These are phyloP conservation scores for Sungouiozyma ichnusensis DNA, from an alignment of 805 yeast genomes.

Conservation along the genomic window DNA sequence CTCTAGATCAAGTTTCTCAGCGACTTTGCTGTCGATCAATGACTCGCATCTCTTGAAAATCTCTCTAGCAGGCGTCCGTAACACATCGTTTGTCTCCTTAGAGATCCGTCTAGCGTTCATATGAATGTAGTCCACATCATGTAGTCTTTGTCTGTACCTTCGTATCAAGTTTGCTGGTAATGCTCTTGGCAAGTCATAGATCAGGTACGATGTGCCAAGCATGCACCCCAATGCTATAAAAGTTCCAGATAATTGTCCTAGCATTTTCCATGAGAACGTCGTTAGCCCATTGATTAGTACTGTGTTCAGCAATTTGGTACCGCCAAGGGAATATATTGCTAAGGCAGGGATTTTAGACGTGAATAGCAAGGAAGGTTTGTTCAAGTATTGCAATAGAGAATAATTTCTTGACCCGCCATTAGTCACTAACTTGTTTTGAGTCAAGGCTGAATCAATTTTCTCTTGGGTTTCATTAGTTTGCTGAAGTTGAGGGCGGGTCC, in stretches of 20 bases:
- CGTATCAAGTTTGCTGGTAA: slow-evolving; percentile 73
- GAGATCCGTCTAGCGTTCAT: slow-evolving; percentile 68
- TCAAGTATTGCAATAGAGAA: slow-evolving; percentile 21
- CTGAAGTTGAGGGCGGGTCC: slow-evolving; percentile 4
- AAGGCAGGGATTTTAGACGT: slow-evolving; percentile 28
- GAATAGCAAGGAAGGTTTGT: slow-evolving; percentile 26
- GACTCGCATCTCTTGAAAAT: slow-evolving; percentile 34
- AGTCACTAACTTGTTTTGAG: neutral
- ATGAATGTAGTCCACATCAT: slow-evolving; percentile 66
- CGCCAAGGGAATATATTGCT: slow-evolving; percentile 30
- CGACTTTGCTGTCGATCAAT: slow-evolving; percentile 19
- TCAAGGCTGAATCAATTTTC: neutral
- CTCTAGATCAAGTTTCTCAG: slow-evolving; percentile 19
- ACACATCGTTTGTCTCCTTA: slow-evolving; percentile 70
- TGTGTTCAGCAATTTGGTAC: slow-evolving; percentile 31
- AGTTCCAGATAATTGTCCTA: slow-evolving; percentile 46
- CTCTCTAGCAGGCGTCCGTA: slow-evolving; percentile 74
- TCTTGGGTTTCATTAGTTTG: slow-evolving; percentile 2
- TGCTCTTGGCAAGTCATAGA: slow-evolving; percentile 80
- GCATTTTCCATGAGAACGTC: slow-evolving; percentile 27
- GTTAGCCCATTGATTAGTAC: slow-evolving; percentile 30
- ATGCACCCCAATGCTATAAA: slow-evolving; percentile 39
- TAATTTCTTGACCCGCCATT: slow-evolving; percentile 13
- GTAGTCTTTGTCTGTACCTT: slow-evolving; percentile 54
- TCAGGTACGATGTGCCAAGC: slow-evolving; percentile 48